phyloP scores from a whole-genome alignment of 1,284 basidiomycete genomes.

The Meira nashicola region DNA sequence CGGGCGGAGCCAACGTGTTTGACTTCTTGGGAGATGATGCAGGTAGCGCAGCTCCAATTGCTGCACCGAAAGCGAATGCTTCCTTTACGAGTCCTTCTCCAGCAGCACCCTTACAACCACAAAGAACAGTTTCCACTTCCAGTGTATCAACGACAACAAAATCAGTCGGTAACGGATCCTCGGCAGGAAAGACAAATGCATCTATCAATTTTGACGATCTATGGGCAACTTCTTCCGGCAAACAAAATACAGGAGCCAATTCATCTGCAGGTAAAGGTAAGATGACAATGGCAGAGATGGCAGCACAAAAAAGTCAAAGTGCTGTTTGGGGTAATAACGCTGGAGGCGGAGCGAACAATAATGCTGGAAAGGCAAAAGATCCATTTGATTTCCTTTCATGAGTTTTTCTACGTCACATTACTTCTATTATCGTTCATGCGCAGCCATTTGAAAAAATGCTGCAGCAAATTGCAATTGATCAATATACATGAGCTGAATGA shows the following conservation, averaged over 20 bases:
- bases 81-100: constrained; percentile 14
- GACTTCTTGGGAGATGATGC: constrained; percentile 56
- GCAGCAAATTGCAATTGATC: too few species aligned
- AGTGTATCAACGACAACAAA: neutral
- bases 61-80: constrained; percentile 21
- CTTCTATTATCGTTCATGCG: neutral
- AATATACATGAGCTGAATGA: too few species aligned
- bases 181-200: too few species aligned
- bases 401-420: constrained; percentile 10
- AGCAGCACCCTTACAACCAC: constrained; percentile 8
- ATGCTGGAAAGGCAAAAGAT: constrained; percentile 14
- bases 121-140: neutral
- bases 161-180: neutral
- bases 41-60: constrained; percentile 11
- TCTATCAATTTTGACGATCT: constrained; percentile 72
- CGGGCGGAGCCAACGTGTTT: constrained; percentile 54
- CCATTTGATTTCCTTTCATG: constrained; percentile 32
- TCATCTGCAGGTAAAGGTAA: constrained; percentile 25
- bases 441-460: too few species aligned
- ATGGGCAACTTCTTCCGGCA: constrained; percentile 76
- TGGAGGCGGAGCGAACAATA: constrained; percentile 25
- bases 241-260: constrained; percentile 11
- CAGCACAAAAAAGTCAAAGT: constrained; percentile 43
- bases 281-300: constrained; percentile 53
- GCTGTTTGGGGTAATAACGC: constrained; percentile 23